These are phyloP conservation scores for Chlorophyllum brunneum DNA, from an alignment of 768 basidiomycete genomes.

Conservation along the genomic window DNA sequence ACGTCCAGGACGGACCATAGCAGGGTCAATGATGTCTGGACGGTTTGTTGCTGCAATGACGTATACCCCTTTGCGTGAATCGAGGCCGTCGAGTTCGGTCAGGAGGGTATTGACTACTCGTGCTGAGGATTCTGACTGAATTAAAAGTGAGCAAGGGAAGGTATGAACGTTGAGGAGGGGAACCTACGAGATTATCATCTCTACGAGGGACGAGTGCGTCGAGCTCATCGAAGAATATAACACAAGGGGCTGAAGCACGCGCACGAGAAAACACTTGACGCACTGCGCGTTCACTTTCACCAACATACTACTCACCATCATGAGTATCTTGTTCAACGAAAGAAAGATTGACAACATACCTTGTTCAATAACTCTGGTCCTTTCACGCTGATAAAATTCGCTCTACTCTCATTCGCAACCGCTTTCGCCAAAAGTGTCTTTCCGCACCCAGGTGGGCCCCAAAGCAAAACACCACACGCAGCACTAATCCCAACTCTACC, in stretches of 20 bases:
- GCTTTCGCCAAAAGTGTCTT: constrained; percentile 98
- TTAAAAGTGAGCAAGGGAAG: background rate
- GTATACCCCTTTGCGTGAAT: constrained; percentile 81
- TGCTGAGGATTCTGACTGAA: constrained; percentile 86
- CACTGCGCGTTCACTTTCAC: constrained; percentile 94
- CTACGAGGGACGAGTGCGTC: constrained; percentile 89
- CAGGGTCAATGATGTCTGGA: constrained; percentile 96
- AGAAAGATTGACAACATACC: constrained; percentile 34
- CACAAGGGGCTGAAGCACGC: constrained; percentile 88
- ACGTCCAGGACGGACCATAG: constrained; percentile 95
- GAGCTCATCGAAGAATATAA: constrained; percentile 94
- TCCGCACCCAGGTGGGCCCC: constrained; percentile 98
- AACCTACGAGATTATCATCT: constrained; percentile 80
- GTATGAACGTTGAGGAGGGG: background rate
- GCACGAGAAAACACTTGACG: constrained; percentile 93
- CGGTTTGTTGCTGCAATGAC: constrained; percentile 95
- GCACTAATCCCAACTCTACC: constrained; percentile 84
- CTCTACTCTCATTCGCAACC: constrained; percentile 91
- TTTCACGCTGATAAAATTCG: constrained; percentile 98
- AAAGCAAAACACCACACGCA: constrained; percentile 91
- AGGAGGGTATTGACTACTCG: constrained; percentile 92
- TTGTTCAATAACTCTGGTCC: constrained; percentile 97
- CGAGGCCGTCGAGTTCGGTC: constrained; percentile 91
- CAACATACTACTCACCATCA: constrained; percentile 69
- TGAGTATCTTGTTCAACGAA: background rate